These are phyloP conservation scores for Tuber aestivum DNA, from an alignment of 495 filamentous ascomycete species.

Conservation along the genomic window DNA sequence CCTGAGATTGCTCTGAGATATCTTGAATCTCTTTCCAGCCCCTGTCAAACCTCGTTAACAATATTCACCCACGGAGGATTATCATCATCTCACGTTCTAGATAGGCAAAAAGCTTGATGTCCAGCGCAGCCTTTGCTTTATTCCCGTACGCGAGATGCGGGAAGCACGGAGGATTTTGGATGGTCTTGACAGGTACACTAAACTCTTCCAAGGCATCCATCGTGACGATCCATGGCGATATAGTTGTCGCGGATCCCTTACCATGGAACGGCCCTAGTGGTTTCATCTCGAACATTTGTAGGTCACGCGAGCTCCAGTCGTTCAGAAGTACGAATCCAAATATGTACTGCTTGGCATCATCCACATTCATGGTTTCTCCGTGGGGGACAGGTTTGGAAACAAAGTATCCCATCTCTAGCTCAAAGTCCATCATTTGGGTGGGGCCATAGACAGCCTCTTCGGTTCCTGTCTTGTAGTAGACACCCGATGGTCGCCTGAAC, in stretches of 20 bases:
- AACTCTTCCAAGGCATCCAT: conserved; percentile 79
- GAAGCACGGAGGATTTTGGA: not conserved
- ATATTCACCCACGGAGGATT: not conserved
- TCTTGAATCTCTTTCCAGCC: conserved; percentile 55
- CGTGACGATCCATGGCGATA: conserved; percentile 80
- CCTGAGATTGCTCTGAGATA: conserved; percentile 54
- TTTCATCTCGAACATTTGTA: conserved; percentile 82
- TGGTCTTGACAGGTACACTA: conserved; percentile 28
- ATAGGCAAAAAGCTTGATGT: not conserved
- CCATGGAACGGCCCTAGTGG: conserved; percentile 76
- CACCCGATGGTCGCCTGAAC: conserved; percentile 64
- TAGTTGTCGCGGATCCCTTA: conserved; percentile 86
- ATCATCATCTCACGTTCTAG: not conserved
- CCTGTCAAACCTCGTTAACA: not conserved
- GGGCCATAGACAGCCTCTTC: conserved; percentile 56
- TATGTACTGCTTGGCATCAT: conserved; percentile 65
- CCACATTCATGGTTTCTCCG: conserved; percentile 58
- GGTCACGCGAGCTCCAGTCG: conserved; percentile 78
- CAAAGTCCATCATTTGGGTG: conserved; percentile 66
- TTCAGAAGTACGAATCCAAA: conserved; percentile 86
- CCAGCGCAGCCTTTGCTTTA: not conserved
- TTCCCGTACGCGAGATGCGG: not conserved
- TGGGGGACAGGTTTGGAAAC: conserved; percentile 59
- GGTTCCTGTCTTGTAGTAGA: conserved; percentile 54
- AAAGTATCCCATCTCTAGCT: conserved; percentile 79